Conservation (phyloP, 176 grass and related monocot genomes). For the Bolboschoenus planiculmis region DNA sequence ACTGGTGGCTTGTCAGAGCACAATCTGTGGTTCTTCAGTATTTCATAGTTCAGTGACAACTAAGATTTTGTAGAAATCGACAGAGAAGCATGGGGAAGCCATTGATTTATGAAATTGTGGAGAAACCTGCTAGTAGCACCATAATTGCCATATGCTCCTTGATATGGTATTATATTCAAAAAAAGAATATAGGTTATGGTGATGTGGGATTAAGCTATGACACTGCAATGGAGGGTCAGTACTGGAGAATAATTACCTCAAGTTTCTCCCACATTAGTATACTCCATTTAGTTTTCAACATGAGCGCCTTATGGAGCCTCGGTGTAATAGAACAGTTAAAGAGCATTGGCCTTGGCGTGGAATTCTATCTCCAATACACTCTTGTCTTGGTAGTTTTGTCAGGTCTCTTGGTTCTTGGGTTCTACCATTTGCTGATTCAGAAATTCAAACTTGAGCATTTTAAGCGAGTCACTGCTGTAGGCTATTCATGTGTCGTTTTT, state of each 20-base stretch:
- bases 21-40: background rate
- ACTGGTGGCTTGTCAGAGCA: slow-evolving; percentile 1
- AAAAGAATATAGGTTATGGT: slow-evolving; percentile 67
- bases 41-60: background rate
- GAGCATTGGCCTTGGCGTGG: slow-evolving; percentile 58
- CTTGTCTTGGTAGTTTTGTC: slow-evolving; percentile 72
- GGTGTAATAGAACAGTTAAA: slow-evolving; percentile 62
- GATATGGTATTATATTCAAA: slow-evolving; percentile 97
- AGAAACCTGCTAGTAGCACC: slow-evolving; percentile 82
- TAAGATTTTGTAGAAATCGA: background rate
- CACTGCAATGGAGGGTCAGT: slow-evolving; percentile 51
- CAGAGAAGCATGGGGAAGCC: slow-evolving; percentile 61
- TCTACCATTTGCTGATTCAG: slow-evolving; percentile 73
- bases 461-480: slow-evolving; percentile 74
- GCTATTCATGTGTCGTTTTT: slow-evolving; percentile 93
- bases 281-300: slow-evolving; percentile 92
- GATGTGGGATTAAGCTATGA: slow-evolving; percentile 94
- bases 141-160: slow-evolving; percentile 70
- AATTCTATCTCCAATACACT: slow-evolving; percentile 91
- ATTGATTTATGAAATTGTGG: slow-evolving; percentile 70
- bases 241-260: slow-evolving; percentile 87
- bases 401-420: slow-evolving; percentile 59
- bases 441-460: slow-evolving; percentile 94
- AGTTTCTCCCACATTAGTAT: slow-evolving; percentile 93
- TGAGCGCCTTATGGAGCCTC: slow-evolving; percentile 96